Base-by-base conservation (phyloP, 78 protist species). In the Andalucia godoyi region DNA sequence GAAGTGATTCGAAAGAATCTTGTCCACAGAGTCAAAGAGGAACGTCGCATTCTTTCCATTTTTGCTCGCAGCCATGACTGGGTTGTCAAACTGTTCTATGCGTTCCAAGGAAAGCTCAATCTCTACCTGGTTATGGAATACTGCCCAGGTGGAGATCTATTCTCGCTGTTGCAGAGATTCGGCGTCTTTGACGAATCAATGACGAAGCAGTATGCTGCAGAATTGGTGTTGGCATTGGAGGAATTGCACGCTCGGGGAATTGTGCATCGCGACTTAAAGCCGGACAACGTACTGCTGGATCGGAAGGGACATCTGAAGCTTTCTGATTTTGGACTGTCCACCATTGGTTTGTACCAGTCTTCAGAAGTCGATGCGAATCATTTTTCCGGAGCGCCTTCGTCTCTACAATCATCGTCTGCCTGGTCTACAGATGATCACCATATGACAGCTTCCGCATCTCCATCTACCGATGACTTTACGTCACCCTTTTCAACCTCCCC, bases 301-400 rank as follows among this genome's bases (percentile, higher is more conserved):
- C 33, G 39, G 1, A 37, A 68, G 1, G 96, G 96, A 2, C 96
- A 91, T 62, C 49, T 92, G 50, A 86, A 86, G 59, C 78, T 93
- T 34, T 89, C 91, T 2, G 98, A 93, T 74, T 93, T 93, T 59
- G 98, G 98, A 18, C 70, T 91, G 33, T 79, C 91, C 0, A 62
- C 37, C n/a, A 43, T 87, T 55, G 80, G 79, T 65, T 34, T 83
- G 1, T n/a, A n/a, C n/a, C n/a, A n/a, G n/a, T n/a, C n/a, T n/a
- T n/a, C n/a, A n/a, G n/a, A n/a, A n/a, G n/a, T n/a, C n/a, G n/a
- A n/a, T n/a, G n/a, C n/a, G n/a, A n/a, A n/a, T n/a, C n/a, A n/a
- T n/a, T n/a, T n/a, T n/a, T n/a, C n/a, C n/a, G n/a, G n/a, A n/a
- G n/a, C n/a, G n/a, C n/a, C 33, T 4, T 2, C 57, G 4, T 29